A percentile compares a stretch with the other conserved stretches of the same genome.
Conservation (phyloP, 1,284 basidiomycete species). For the Ceratobasidium theobromae region DNA sequence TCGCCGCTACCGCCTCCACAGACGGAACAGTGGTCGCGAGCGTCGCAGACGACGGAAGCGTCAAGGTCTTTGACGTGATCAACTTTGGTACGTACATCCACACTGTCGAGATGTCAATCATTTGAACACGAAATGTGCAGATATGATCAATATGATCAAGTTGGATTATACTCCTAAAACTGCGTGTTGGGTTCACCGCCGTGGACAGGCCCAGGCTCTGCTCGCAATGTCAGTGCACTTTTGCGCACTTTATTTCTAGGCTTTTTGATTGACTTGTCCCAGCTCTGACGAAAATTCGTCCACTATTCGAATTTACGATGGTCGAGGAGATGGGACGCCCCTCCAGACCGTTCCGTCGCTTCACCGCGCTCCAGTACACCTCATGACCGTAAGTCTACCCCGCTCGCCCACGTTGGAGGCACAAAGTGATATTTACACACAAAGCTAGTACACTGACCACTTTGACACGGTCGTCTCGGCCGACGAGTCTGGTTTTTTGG, state of each 20-base stretch:
- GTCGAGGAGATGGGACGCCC: slow-evolving; percentile 78
- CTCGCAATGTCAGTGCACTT: slow-evolving; percentile 73
- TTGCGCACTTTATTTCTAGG: slow-evolving; percentile 28
- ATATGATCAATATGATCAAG: slow-evolving; percentile 99
- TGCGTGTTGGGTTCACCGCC: slow-evolving; percentile 91
- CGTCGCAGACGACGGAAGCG: slow-evolving; percentile 79
- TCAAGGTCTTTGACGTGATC: slow-evolving; percentile 95
- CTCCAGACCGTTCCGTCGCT: slow-evolving; percentile 73
- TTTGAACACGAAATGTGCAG: slow-evolving; percentile 47
- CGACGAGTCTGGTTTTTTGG: slow-evolving; percentile 92
- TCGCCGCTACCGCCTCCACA: slow-evolving; percentile 81
- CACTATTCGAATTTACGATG: slow-evolving; percentile 88
- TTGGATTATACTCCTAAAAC: slow-evolving; percentile 80
- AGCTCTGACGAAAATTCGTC: slow-evolving; percentile 80
- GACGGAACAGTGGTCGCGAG: slow-evolving; percentile 94
- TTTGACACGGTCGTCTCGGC: slow-evolving; percentile 93
- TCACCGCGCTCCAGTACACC: slow-evolving; percentile 85
- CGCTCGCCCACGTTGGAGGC: background rate
- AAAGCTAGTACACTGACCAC: slow-evolving; percentile 77
- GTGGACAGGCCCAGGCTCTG: slow-evolving; percentile 83
- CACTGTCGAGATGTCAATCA: background rate
- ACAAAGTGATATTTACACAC: slow-evolving; percentile 26
- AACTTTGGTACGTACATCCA: slow-evolving; percentile 79
- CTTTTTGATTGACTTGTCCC: slow-evolving; percentile 39
- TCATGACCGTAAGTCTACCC: slow-evolving; percentile 73